phyloP scores from a whole-genome alignment of 306 rosid species.

The Rosa rugosa region DNA sequence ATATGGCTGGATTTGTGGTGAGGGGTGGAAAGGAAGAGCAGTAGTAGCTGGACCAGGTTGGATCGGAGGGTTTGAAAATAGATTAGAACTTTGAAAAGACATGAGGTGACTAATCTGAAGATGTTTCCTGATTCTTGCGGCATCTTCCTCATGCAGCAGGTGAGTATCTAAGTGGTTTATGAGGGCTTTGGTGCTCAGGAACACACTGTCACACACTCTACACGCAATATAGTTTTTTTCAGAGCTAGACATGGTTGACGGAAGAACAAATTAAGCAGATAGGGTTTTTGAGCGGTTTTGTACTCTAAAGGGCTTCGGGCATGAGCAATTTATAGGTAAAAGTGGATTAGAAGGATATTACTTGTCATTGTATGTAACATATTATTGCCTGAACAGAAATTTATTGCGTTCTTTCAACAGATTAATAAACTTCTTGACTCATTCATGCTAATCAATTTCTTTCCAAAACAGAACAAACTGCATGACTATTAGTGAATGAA shows the following conservation, averaged over 20 bases:
- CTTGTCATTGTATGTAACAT: constrained; percentile 3
- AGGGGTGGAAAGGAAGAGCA: background rate
- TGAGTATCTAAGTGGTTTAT: constrained; percentile 57
- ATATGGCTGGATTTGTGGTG: constrained; percentile 10
- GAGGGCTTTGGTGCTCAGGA: constrained; percentile 45
- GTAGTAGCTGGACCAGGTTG: background rate
- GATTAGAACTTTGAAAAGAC: background rate
- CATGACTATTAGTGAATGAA: background rate
- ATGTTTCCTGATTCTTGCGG: constrained; percentile 26
- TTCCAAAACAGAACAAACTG: background rate
- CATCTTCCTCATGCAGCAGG: constrained; percentile 35
- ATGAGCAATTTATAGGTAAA: constrained; percentile 26
- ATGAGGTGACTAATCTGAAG: constrained; percentile 3
- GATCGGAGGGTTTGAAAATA: background rate
- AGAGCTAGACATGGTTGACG: background rate
- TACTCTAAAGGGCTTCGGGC: background rate
- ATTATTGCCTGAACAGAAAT: constrained; percentile 1
- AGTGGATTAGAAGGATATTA: background rate
- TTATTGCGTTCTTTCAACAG: constrained; percentile 18
- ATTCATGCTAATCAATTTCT: constrained; percentile 24
- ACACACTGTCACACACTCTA: constrained; percentile 42
- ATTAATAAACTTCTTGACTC: constrained; percentile 14
- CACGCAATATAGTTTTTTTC: constrained; percentile 37
- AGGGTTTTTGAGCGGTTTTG: background rate
- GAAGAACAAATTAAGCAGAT: background rate